Evolutionary conservation across 1,139 yeast species (phyloP), one percentile per base, ranked within the genome.

Genomic region (Saccharomyces hybrid): DNA sequence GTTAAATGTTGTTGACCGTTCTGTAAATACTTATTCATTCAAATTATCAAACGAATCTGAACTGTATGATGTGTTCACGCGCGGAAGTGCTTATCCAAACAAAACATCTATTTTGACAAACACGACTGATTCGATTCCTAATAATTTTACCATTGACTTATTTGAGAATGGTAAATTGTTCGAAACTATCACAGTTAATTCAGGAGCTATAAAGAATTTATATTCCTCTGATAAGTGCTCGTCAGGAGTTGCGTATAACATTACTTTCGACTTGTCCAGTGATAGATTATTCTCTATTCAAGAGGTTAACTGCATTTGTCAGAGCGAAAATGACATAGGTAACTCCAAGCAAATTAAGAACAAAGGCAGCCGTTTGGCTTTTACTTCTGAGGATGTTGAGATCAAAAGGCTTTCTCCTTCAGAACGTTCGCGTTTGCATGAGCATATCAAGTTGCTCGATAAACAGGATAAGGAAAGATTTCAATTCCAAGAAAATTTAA

Each of bases 1-100:
- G 8, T 76, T 89, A 53, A 73, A 76, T 27, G 76, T 89, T 6
- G 67, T 79, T 48, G 96, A 89, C 58, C 80, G 79, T 55, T 71
- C 80, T 16, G 73, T 68, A 55, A 73, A 69, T 53, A 73, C 74
- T 56, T 83, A 75, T 64, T 75, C 73, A 54, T 59, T 75, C 13
- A 64, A 59, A 8, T 57, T 76, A 14, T 71, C 74, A 60, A 75
- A 67, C 32, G 67, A 71, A 50, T 73, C 59, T 26, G 55, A 55
- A 1, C 55, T 59, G 13, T 53, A 58, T 7, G 57, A 54, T 3
- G 60, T 82, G 1, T 83, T 82, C 63, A 69, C 74, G 4, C 71
- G 61, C 54, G 82, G 83, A 1, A 64, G 79, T 0, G 53, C 57
- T 2, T 70, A 72, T 51, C 69, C 71, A 44, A 51, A 48, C 3